Conservation (phyloP, 148 eudicot species). For the Nyssa sinensis region DNA sequence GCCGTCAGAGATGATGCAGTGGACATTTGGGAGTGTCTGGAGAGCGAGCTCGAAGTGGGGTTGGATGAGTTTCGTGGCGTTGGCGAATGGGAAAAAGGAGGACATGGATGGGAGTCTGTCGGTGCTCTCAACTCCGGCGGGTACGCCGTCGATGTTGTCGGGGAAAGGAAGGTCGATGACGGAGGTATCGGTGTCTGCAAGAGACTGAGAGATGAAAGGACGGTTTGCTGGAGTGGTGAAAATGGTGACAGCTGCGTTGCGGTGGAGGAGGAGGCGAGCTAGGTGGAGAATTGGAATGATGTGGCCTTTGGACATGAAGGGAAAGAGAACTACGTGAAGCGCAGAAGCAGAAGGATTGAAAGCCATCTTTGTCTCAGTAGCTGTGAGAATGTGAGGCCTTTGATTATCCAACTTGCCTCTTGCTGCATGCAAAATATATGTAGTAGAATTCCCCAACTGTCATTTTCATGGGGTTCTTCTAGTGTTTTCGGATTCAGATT, state of each 20-base stretch:
- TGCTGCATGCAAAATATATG: no score
- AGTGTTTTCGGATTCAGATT: no score
- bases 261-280: constrained; percentile 54
- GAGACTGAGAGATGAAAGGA: constrained; percentile 46
- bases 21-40: constrained; percentile 17
- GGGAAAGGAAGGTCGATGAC: constrained; percentile 54
- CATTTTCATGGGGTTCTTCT: no score
- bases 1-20: constrained; percentile 52
- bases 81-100: constrained; percentile 42
- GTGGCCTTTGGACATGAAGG: constrained; percentile 94
- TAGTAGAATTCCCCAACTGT: no score
- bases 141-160: constrained; percentile 20
- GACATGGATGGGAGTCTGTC: constrained; percentile 68
- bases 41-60: constrained; percentile 49
- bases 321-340: constrained; percentile 59
- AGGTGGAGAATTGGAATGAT: constrained; percentile 67
- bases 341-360: not conserved
- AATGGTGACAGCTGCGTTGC: constrained; percentile 42
- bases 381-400: no score
- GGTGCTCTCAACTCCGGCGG: constrained; percentile 55
- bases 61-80: constrained; percentile 39
- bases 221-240: constrained; percentile 68
- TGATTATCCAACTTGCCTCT: no score
- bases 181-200: constrained; percentile 23
- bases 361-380: not conserved